Conservation (phyloP, 495 filamentous ascomycete genomes). For the Aspergillus conjunctus region DNA sequence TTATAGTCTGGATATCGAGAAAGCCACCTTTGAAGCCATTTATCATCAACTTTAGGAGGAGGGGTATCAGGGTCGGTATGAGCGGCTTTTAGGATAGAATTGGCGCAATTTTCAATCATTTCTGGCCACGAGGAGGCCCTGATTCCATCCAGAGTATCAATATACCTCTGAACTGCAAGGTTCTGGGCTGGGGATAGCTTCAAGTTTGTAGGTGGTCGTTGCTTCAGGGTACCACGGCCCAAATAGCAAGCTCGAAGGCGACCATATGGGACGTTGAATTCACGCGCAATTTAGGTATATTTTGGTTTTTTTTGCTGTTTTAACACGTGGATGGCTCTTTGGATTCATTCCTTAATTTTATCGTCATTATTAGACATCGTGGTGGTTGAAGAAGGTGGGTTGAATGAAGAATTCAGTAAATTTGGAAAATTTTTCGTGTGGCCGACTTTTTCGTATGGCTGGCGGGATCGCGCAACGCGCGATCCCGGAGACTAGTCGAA, state of each 20-base stretch:
- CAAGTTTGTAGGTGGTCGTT: background rate
- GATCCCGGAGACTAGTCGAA: no score
- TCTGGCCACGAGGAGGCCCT: no score
- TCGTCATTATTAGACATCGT: background rate
- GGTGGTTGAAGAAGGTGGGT: no score
- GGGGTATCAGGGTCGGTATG: background rate
- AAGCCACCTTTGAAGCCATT: slow-evolving; percentile 1
- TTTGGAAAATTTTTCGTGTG: no score
- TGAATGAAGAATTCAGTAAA: no score
- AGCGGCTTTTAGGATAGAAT: background rate
- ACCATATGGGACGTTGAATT: background rate
- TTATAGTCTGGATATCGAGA: background rate
- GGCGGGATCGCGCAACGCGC: no score
- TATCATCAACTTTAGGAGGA: background rate
- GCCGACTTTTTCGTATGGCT: no score
- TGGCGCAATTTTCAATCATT: background rate
- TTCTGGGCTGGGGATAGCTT: background rate
- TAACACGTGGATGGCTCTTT: background rate
- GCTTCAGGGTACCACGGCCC: background rate
- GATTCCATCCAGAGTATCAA: no score
- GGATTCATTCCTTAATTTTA: background rate
- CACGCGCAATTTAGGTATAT: background rate
- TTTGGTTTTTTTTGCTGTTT: background rate
- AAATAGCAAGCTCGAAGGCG: background rate
- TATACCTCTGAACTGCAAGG: background rate